A percentile compares a stretch with the other conserved stretches of the same genome.
phyloP scores from a whole-genome alignment of 2,329 filamentous ascomycete species.

The Diaporthe capsici region DNA sequence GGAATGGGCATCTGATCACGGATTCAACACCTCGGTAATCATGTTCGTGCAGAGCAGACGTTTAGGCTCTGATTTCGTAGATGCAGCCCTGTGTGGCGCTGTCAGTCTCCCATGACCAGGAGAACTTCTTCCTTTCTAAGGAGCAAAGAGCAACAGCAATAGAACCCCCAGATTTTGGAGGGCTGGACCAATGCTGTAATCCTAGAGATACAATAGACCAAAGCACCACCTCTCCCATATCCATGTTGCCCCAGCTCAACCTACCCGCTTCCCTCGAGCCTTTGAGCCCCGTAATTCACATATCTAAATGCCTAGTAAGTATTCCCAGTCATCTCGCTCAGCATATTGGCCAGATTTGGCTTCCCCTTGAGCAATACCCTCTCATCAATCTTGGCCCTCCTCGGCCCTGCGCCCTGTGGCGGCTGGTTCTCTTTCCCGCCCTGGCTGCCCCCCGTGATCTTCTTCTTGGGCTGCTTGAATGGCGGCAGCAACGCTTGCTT shows the following conservation, averaged over 20 bases:
- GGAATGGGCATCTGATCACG: constrained; percentile 5
- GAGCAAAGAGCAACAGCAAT: not conserved
- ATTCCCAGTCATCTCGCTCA: constrained; percentile 75
- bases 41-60: not conserved
- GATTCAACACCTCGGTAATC: not conserved
- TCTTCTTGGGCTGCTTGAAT: constrained; percentile 32
- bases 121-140: not conserved
- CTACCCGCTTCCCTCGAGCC: not conserved
- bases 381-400: constrained; percentile 70
- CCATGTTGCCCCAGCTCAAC: constrained; percentile 8
- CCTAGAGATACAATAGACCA: constrained; percentile 37
- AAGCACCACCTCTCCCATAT: constrained; percentile 3
- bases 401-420: constrained; percentile 59
- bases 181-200: constrained; percentile 16
- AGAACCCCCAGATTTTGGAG: not conserved
- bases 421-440: constrained; percentile 61
- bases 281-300: not conserved
- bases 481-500: constrained; percentile 13
- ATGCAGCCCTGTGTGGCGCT: not conserved
- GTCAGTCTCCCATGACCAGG: not conserved
- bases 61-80: not conserved
- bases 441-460: constrained; percentile 3
- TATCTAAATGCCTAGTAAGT: constrained; percentile 41
- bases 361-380: constrained; percentile 75
- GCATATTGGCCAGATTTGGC: constrained; percentile 80